A percentile compares a stretch with the other conserved stretches of the same genome.
Conservation (phyloP, 179 eudicot species). For the Beta macrorhiza region DNA sequence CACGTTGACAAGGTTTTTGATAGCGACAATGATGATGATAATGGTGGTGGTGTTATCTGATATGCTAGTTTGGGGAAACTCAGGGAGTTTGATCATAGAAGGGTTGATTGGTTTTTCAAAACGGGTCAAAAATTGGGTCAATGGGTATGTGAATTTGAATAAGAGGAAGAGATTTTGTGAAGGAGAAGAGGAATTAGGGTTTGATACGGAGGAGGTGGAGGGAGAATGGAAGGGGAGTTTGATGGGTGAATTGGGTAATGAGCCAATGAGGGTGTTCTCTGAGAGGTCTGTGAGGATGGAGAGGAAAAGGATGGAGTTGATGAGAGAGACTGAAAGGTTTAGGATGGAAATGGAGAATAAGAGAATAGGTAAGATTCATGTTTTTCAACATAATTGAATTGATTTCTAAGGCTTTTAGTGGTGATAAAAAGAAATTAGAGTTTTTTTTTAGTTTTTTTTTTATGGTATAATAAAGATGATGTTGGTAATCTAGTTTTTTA, state of each 20-base stretch:
- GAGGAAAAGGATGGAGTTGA: conserved; percentile 64
- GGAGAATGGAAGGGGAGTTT: conserved; percentile 19
- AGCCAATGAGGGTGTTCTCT: conserved; percentile 54
- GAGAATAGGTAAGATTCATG: conserved; percentile 61
- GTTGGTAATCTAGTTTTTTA: no score
- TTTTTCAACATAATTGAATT: conserved; percentile 56
- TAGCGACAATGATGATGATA: neutral
- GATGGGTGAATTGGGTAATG: conserved; percentile 45
- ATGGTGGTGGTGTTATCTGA: conserved; percentile 26
- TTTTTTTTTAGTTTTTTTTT: neutral
- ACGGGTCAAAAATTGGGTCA: neutral
- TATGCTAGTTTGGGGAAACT: conserved; percentile 22
- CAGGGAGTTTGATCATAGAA: neutral
- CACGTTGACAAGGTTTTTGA: neutral
- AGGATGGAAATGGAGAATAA: conserved; percentile 80
- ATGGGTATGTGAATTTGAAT: conserved; percentile 18
- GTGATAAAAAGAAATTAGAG: neutral
- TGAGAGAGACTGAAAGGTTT: conserved; percentile 55
- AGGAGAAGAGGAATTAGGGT: conserved; percentile 7
- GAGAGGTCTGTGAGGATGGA: conserved; percentile 60
- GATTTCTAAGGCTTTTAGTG: conserved; percentile 48
- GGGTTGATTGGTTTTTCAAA: conserved; percentile 22
- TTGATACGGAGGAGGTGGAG: conserved; percentile 13
- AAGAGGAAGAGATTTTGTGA: conserved; percentile 28
- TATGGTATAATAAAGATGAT: neutral